Evolutionary conservation across 306 rosid species (phyloP).

Genomic region (Quercus wislizeni): DNA sequence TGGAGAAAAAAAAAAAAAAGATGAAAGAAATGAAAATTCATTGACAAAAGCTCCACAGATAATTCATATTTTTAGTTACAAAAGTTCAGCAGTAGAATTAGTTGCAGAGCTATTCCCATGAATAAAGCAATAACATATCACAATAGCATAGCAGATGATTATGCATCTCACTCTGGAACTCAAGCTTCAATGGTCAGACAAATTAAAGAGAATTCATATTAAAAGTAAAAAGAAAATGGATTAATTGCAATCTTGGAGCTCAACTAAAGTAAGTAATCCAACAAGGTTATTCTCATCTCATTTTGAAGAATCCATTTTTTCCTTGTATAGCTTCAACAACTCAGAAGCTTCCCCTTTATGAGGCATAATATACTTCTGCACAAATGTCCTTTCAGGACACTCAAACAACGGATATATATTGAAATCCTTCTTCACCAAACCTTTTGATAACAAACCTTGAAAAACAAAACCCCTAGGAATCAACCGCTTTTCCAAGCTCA

Average conservation of each 20-base stretch:
- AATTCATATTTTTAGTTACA: background rate
- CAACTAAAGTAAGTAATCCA: background rate
- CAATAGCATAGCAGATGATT: background rate
- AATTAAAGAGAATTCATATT: too few relatives aligned
- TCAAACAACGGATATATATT: background rate
- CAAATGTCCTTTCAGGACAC: constrained; percentile 3
- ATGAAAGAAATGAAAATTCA: background rate
- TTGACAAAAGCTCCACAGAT: background rate
- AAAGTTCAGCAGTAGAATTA: background rate
- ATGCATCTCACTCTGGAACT: too few relatives aligned
- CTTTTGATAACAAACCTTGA: constrained; percentile 24
- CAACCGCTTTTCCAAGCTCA: constrained; percentile 30
- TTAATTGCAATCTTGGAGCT: background rate
- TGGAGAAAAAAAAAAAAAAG: background rate
- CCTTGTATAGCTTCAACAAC: constrained; percentile 22
- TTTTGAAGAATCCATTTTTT: background rate
- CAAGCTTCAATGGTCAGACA: too few relatives aligned
- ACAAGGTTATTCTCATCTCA: background rate
- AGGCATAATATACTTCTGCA: constrained; percentile 20
- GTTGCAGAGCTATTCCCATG: background rate
- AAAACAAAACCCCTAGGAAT: constrained; percentile 42
- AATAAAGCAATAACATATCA: background rate
- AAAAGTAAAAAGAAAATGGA: background rate
- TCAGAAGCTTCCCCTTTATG: constrained; percentile 29
- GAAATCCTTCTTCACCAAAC: constrained; percentile 17